Evolutionary conservation across 768 basidiomycete species (phyloP), one percentile per base, ranked within the genome.

Genomic region (Podaxis sp.): DNA sequence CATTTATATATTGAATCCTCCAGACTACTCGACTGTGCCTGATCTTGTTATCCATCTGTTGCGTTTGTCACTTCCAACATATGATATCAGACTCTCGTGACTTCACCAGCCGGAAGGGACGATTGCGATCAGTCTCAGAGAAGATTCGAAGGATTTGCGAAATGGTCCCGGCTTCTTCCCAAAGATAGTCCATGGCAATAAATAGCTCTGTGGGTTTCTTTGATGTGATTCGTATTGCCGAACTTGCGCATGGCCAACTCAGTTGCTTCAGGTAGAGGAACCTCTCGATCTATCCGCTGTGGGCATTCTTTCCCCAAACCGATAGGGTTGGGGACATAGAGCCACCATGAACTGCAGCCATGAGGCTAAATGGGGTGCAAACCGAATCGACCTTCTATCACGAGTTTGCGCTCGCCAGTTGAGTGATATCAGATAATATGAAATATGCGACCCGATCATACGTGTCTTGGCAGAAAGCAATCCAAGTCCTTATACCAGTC

Each of bases 281-380:
- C 33, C 44, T 46, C n/a, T 60, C 51, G 59, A 36, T 33, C 15
- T 20, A 30, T 44, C 20, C n/a, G 12, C 33, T 33, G 8, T 33
- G 33, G 33, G 33, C 33, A 17, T 40, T 41, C 44, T 33, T 17
- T 24, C 49, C 36, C 49, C 36, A 37, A 38, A 46, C 36, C 0
- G 33, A 51, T 30, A 5, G 26, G 26, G 48, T 5, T 51, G 49
- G 37, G 10, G 41, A 58, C 57, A 17, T 48, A 26, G 49, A 60
- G 51, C 36, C 48, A 26, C 36, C 22, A 24, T 40, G 28, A 37
- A 37, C 40, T 40, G 33, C 12, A 24, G 36, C 54, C 61, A 50
- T 41, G 61, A 62, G 61, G 61, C 44, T 28, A 62, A 62, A n/a
- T 49, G 61, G 61, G 54, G 61, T 62, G 53, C 61, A 41, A 62